Evolutionary conservation across 768 basidiomycete species (phyloP), one percentile per base, ranked within the genome.

Genomic region (Hericium rajendrae): DNA sequence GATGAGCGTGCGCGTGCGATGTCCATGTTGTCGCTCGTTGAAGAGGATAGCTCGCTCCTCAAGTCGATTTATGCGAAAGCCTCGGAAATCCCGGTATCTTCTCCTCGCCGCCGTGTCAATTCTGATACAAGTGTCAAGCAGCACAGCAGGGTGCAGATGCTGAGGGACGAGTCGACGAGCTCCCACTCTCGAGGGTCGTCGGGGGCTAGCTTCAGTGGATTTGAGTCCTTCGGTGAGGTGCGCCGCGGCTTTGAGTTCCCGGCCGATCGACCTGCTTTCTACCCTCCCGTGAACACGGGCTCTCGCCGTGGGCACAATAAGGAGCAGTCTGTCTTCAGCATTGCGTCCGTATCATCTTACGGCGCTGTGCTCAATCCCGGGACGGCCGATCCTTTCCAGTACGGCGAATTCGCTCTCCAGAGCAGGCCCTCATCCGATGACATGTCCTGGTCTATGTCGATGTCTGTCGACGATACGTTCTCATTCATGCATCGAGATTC

Each of bases 331-430:
- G 53, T 82, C 12, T 79, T 84, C 69, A 89, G 86, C 64, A 84
- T 91, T 53, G 85, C 86, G 0, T 90, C 88, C 0, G 79, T 91
- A 4, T 91, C 89, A 0, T 90, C 88, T 0, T 89, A 87, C 58
- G 88, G 90, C 3, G 74, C 75, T 2, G 80, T 87, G 38, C 72
- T 86, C 59, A 78, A 86, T 56, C 67, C 75, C 16, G 89, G 89
- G 16, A 67, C 76, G 1, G 66, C 62, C 2, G 89, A 92, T 67
- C 89, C 89, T 0, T 91, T 91, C 68, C 86, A 86, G 43, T 91
- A 84, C 58, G 85, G 65, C 0, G 40, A 63, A 2, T 55, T 38
- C 26, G 58, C 62, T 1, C 63, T 81, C 13, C 76, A 79, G 20
- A 81, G 79, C 55, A 66, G 83, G 6, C 84, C 84, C 0, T 76